phyloP scores from a whole-genome alignment of 371 early-diverging fungal genomes.

The Dinochytrium kinnereticum region DNA sequence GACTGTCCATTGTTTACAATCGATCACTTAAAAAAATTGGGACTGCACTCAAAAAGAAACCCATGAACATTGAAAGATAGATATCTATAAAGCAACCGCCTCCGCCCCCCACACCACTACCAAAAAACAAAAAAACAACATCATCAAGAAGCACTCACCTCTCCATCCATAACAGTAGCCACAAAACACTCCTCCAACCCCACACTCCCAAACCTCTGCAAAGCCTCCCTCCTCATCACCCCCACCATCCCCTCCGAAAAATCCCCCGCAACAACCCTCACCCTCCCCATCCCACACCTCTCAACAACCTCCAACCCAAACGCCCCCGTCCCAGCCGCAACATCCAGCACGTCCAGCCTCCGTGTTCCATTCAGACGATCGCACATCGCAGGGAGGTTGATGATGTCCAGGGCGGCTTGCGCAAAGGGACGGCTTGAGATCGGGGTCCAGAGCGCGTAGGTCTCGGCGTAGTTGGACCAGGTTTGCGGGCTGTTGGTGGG shows the following conservation, averaged over 20 bases:
- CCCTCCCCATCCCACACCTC: neutral
- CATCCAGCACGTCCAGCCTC: neutral
- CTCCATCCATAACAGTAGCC: slow-evolving; percentile 1
- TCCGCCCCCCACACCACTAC: too few species aligned
- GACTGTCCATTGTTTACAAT: too few species aligned
- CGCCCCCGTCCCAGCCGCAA: slow-evolving; percentile 12
- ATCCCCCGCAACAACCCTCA: neutral
- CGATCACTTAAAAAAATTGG: neutral
- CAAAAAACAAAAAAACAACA: neutral
- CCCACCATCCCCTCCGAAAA: neutral
- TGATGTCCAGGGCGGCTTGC: neutral
- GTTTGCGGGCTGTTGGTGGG: neutral
- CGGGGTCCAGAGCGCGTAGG: neutral
- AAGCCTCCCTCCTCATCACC: neutral
- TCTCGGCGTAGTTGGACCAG: neutral
- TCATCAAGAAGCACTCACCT: neutral
- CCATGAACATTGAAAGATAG: neutral
- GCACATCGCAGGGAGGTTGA: neutral
- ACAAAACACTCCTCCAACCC: neutral
- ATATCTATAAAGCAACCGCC: neutral
- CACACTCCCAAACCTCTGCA: neutral
- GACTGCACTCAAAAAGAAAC: neutral
- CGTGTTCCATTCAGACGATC: neutral
- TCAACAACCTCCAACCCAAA: slow-evolving; percentile 6
- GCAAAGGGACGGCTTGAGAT: neutral